A percentile compares a stretch with the other conserved stretches of the same genome.
Evolutionary conservation across 805 yeast species (phyloP).

Genomic region (baker's yeast (Saccharomyces cerevisiae)): DNA sequence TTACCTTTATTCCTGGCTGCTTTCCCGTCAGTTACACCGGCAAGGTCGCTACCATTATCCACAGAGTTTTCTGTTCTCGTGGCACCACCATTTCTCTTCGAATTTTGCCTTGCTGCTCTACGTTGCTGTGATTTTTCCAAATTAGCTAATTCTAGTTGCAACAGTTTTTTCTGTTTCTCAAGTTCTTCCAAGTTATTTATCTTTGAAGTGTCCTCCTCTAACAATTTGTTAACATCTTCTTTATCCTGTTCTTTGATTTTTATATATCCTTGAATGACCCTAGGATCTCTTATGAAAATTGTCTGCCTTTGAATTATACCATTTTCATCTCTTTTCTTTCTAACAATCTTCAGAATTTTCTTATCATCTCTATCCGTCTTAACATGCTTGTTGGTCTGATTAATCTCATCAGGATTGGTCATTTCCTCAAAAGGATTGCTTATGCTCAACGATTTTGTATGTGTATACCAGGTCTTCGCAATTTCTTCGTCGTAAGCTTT

Average conservation of each 20-base stretch:
- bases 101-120: conserved; percentile 48
- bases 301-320: conserved; percentile 77
- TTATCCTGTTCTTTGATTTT: conserved; percentile 54
- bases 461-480: conserved; percentile 81
- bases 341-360: conserved; percentile 54
- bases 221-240: conserved; percentile 46
- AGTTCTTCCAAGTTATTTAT: conserved; percentile 74
- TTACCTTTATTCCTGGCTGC: conserved; percentile 23
- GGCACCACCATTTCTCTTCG: conserved; percentile 31
- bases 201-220: conserved; percentile 23
- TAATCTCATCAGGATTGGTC: conserved; percentile 31
- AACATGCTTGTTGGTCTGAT: conserved; percentile 28
- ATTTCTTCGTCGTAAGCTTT: conserved; percentile 88
- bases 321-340: conserved; percentile 75
- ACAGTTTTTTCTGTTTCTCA: conserved; percentile 61
- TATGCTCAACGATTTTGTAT: conserved; percentile 50
- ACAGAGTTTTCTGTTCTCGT: conserved; percentile 11
- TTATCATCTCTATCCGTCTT: conserved; percentile 23
- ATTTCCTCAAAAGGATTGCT: conserved; percentile 32
- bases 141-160: conserved; percentile 78
- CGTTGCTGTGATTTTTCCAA: conserved; percentile 69
- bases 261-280: conserved; percentile 78
- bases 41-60: conserved; percentile 6
- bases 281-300: conserved; percentile 74
- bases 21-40: conserved; percentile 10